Percentiles rank a stretch among this genome's conserved stretches.
phyloP scores from a whole-genome alignment of 208 protist species.

The Trypanosoma grayi region DNA sequence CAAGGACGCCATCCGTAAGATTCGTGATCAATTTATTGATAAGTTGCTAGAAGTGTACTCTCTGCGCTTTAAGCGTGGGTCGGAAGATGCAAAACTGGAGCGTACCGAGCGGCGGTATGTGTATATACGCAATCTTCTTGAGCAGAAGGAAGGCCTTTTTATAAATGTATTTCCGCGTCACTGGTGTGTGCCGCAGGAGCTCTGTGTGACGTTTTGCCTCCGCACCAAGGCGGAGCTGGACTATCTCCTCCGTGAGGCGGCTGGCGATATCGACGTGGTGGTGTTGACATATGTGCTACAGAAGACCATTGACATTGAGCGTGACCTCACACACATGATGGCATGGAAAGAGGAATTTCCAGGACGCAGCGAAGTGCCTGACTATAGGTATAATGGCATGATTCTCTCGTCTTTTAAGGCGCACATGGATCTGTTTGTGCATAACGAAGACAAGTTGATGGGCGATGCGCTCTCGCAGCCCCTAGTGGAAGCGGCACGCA shows the following conservation, averaged over 20 bases:
- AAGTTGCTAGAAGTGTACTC: constrained; percentile 81
- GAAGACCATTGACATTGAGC: constrained; percentile 93
- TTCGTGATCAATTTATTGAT: constrained; percentile 89
- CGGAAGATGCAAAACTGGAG: constrained; percentile 84
- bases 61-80: constrained; percentile 81
- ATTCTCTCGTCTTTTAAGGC: constrained; percentile 80
- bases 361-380: constrained; percentile 42
- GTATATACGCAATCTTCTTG: constrained; percentile 79
- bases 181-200: constrained; percentile 92
- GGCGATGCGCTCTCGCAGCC: constrained; percentile 76
- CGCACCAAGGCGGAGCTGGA: constrained; percentile 88
- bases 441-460: constrained; percentile 86
- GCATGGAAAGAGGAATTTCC: constrained; percentile 79
- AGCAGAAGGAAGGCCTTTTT: constrained; percentile 78
- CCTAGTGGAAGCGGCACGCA: constrained; percentile 26
- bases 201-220: constrained; percentile 90
- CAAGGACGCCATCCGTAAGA: constrained; percentile 59
- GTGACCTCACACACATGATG: constrained; percentile 82
- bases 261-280: constrained; percentile 74
- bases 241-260: constrained; percentile 61
- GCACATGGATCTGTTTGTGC: constrained; percentile 80
- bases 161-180: constrained; percentile 80
- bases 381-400: constrained; percentile 84
- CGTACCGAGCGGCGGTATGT: constrained; percentile 91
- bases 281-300: constrained; percentile 89